Evolutionary conservation across 2,329 filamentous ascomycete genomes (phyloP).

Genomic region (Thermoascus crustaceus): DNA sequence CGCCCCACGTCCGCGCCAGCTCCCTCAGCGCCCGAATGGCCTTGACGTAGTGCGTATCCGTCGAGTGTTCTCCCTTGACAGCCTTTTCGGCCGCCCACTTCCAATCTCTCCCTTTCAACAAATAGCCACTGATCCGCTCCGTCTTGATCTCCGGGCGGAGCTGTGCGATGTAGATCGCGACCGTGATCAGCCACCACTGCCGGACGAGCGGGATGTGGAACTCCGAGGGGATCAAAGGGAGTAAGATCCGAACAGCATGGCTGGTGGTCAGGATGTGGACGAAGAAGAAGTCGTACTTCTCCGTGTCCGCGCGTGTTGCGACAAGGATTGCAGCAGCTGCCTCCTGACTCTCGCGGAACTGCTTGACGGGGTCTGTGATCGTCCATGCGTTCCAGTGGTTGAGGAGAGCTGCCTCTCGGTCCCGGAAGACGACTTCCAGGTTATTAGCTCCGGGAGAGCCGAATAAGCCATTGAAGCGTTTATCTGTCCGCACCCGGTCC

Average conservation of each 20-base stretch:
- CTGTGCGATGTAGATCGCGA: constrained; percentile 70
- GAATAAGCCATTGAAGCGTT: constrained; percentile 61
- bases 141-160: constrained; percentile 63
- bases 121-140: constrained; percentile 52
- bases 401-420: constrained; percentile 62
- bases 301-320: constrained; percentile 20
- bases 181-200: constrained; percentile 81
- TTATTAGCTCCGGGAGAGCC: constrained; percentile 52
- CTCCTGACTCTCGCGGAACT: constrained; percentile 64
- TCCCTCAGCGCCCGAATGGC: constrained; percentile 52
- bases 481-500: constrained; percentile 59
- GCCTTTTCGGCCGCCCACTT: constrained; percentile 65
- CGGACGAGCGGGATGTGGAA: constrained; percentile 67
- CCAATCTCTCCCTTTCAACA: constrained; percentile 64
- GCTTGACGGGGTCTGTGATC: constrained; percentile 58
- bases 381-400: constrained; percentile 91
- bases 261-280: constrained; percentile 76
- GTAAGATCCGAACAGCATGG: constrained; percentile 77
- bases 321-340: constrained; percentile 42
- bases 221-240: constrained; percentile 65
- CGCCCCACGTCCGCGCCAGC: constrained; percentile 34
- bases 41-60: constrained; percentile 83
- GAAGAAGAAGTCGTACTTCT: constrained; percentile 73
- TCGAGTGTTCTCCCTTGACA: constrained; percentile 57
- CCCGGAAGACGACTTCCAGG: constrained; percentile 57